Percentiles rank a stretch among this genome's conserved stretches.
These are phyloP conservation scores for Lentithecium fluviatile DNA, from an alignment of 495 filamentous ascomycete genomes.

Conservation along the genomic window DNA sequence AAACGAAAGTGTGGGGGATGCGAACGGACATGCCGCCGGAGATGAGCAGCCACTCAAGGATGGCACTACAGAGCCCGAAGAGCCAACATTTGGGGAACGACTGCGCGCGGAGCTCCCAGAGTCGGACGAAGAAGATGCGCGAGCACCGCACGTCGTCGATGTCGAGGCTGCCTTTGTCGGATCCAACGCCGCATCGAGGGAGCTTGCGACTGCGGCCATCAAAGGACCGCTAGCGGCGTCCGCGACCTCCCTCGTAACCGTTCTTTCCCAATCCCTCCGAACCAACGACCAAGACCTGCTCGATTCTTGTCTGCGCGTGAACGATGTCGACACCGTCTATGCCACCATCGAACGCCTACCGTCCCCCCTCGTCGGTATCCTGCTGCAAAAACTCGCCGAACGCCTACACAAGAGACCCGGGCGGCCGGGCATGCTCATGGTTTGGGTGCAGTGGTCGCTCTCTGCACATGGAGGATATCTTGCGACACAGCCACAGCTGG, in stretches of 20 bases:
- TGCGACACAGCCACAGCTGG: constrained; percentile 73
- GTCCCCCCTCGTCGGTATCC: constrained; percentile 70
- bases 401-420: constrained; percentile 84
- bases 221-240: constrained; percentile 49
- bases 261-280: constrained; percentile 86
- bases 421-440: constrained; percentile 84
- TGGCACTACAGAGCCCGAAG: constrained; percentile 42
- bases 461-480: constrained; percentile 91
- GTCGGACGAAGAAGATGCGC: constrained; percentile 35
- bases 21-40: constrained; percentile 51
- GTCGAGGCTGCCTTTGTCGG: constrained; percentile 62
- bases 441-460: constrained; percentile 96
- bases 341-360: constrained; percentile 87
- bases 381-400: constrained; percentile 82
- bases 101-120: constrained; percentile 67
- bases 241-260: constrained; percentile 80
- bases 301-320: constrained; percentile 84
- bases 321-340: constrained; percentile 70
- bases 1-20: constrained; percentile 33
- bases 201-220: constrained; percentile 42
- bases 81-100: constrained; percentile 86
- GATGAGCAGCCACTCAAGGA: constrained; percentile 43
- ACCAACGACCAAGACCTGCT: constrained; percentile 86
- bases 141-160: constrained; percentile 54
- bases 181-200: constrained; percentile 40